phyloP scores from a whole-genome alignment of 2,329 filamentous ascomycete species.

The Hymenoscyphus occultus region DNA sequence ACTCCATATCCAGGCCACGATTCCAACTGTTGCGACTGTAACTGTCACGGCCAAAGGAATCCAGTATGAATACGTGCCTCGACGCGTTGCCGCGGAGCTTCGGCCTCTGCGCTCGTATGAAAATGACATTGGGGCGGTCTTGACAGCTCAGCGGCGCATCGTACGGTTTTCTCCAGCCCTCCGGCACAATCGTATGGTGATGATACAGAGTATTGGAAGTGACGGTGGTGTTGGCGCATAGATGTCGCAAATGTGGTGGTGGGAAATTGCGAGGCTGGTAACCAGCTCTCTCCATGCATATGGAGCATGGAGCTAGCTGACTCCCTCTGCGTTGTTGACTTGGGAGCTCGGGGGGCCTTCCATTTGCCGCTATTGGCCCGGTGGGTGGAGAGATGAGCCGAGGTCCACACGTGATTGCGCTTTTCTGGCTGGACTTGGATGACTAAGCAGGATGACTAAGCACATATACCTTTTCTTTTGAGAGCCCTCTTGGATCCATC shows the following conservation, averaged over 20 bases:
- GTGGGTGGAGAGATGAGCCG: background rate
- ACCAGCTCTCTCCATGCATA: background rate
- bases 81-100: constrained; percentile 54
- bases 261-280: constrained; percentile 21
- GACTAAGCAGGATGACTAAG: background rate
- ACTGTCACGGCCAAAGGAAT: constrained; percentile 83
- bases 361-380: background rate
- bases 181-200: constrained; percentile 3
- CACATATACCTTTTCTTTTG: background rate
- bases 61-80: constrained; percentile 76
- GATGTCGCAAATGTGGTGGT: background rate
- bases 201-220: constrained; percentile 8
- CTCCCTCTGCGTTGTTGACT: constrained; percentile 14
- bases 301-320: background rate
- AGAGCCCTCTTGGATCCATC: background rate
- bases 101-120: constrained; percentile 49
- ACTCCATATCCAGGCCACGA: constrained; percentile 92
- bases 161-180: constrained; percentile 20
- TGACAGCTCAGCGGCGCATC: constrained; percentile 26
- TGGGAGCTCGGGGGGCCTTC: constrained; percentile 13
- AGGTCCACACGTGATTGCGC: background rate
- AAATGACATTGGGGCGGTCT: constrained; percentile 52
- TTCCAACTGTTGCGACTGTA: constrained; percentile 79
- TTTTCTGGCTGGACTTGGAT: background rate
- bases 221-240: constrained; percentile 20